Conservation (phyloP, 805 yeast species). For the Myxozyma nipponensis region DNA sequence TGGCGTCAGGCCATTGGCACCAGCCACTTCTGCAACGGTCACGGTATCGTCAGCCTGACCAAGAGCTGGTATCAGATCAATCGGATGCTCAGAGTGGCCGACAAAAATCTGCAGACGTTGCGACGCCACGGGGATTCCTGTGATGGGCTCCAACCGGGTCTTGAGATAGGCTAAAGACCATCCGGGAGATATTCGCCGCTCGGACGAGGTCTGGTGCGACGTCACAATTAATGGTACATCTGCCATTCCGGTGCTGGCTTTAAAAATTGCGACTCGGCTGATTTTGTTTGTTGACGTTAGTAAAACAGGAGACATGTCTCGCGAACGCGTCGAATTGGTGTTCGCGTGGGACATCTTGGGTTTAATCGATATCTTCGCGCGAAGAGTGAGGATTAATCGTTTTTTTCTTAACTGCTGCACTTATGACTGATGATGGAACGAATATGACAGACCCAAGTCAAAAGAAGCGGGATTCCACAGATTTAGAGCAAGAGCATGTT, state of each 20-base stretch:
- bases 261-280: too few relatives aligned
- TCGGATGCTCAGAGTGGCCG: conserved; percentile 14
- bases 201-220: conserved; percentile 65
- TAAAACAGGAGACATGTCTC: too few relatives aligned
- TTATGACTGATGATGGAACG: too few relatives aligned
- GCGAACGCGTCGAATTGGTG: too few relatives aligned
- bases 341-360: too few relatives aligned
- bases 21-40: conserved; percentile 6
- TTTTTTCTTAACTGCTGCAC: too few relatives aligned
- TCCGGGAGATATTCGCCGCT: conserved; percentile 56
- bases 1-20: conserved; percentile 8
- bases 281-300: too few relatives aligned
- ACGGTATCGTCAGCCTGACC: conserved; percentile 13
- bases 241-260: conserved; percentile 28
- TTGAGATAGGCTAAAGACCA: conserved; percentile 59
- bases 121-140: conserved; percentile 63
- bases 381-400: too few relatives aligned
- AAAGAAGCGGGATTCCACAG: too few relatives aligned
- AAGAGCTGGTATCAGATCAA: conserved; percentile 3
- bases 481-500: conserved; percentile 72
- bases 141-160: conserved; percentile 57
- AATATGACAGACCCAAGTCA: too few relatives aligned
- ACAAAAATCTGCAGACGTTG: conserved; percentile 40
- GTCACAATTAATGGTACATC: conserved; percentile 57
- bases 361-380: too few relatives aligned